Evolutionary conservation across 129 eudicot genomes (phyloP).

Genomic region (Solidago caesia): DNA sequence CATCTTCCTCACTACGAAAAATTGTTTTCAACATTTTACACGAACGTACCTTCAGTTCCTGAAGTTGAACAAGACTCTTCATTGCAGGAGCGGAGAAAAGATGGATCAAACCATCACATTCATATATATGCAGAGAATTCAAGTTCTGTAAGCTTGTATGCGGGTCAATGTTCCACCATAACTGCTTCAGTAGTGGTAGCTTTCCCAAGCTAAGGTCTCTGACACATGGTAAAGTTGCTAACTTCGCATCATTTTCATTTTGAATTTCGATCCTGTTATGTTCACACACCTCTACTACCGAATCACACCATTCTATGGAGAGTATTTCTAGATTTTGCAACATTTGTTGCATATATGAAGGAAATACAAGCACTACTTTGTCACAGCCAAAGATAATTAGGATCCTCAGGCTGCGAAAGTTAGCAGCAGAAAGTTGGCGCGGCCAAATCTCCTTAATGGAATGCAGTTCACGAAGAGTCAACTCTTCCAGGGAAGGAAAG

Average conservation of each 20-base stretch:
- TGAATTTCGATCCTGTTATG: neutral
- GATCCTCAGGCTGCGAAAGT: slow-evolving; percentile 39
- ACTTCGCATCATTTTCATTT: slow-evolving; percentile 20
- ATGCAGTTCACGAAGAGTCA: slow-evolving; percentile 44
- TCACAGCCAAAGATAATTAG: slow-evolving; percentile 36
- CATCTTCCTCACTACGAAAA: slow-evolving; percentile 29
- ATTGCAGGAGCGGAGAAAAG: slow-evolving; percentile 33
- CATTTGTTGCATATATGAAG: slow-evolving; percentile 31
- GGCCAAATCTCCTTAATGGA: slow-evolving; percentile 41
- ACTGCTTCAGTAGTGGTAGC: slow-evolving; percentile 38
- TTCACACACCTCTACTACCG: slow-evolving; percentile 40
- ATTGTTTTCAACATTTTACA: slow-evolving; percentile 39
- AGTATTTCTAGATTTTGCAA: slow-evolving; percentile 42
- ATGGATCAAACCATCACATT: slow-evolving; percentile 40
- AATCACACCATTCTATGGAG: slow-evolving; percentile 44
- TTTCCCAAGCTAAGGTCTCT: slow-evolving; percentile 40
- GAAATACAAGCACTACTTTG: slow-evolving; percentile 27
- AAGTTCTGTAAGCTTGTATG: slow-evolving; percentile 36
- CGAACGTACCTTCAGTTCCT: slow-evolving; percentile 38
- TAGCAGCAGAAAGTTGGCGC: slow-evolving; percentile 29
- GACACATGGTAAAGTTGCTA: slow-evolving; percentile 31
- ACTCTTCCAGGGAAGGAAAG: slow-evolving; percentile 46
- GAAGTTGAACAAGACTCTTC: slow-evolving; percentile 43
- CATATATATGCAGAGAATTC: slow-evolving; percentile 38
- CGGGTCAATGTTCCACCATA: slow-evolving; percentile 40